Evolutionary conservation across 306 rosid genomes (phyloP), one percentile per base, ranked within the genome.

Genomic region (Casuarina equisetifolia): DNA sequence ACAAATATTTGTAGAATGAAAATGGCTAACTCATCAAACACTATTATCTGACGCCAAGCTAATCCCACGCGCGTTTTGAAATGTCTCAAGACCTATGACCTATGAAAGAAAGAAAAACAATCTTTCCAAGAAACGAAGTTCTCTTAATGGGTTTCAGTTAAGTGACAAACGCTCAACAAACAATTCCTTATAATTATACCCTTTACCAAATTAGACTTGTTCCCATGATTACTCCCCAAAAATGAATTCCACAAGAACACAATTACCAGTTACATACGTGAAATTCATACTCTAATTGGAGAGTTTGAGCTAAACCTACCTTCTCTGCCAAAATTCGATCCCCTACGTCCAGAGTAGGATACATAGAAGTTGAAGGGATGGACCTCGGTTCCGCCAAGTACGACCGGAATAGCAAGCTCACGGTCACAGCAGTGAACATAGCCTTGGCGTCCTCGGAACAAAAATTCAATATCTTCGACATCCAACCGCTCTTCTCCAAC

Each of bases 321-420:
- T 95, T 95, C 82, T 95, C 97, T 0, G 99, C 90, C 59, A 95
- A 78, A 86, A 95, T 79, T 6, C 99, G 99, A 71, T 95, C 99
- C 52, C 99, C 99, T 2, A 86, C 97, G 69, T 91, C 89, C 6
- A 95, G 93, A 49, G 97, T 92, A 11, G 99, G 99, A 78, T 46
- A 82, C 99, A 95, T 92, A 16, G 99, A 95, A 75, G 94, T 19
- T 17, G 99, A 95, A 48, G 99, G 97, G 78, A 95, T 95, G 9
- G 99, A 95, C 48, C 92, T 81, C 2, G 99, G 97, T 83, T 95
- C 97, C 44, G 94, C 99, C 92, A 95, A 85, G 78, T 74, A 87
- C 0, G 98, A 95, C 11, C 88, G 87, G 71, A 88, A 92, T 42
- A 92, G 83, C 0, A 95, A 73, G 76, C 89, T 87, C 46, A 92